phyloP scores from a whole-genome alignment of 805 yeast species.

The fission yeast (Schizosaccharomyces pombe) region DNA sequence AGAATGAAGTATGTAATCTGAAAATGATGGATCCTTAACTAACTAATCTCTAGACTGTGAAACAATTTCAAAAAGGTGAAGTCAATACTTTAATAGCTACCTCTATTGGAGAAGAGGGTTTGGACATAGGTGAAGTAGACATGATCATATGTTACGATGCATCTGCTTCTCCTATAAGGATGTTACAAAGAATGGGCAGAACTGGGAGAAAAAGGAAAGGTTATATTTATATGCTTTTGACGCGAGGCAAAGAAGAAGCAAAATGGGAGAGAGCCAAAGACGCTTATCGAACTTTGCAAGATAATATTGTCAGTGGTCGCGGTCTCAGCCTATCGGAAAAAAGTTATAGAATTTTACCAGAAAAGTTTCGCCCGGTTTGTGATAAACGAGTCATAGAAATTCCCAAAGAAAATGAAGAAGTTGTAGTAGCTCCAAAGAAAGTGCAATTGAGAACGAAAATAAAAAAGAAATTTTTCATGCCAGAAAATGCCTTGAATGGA shows the following conservation, averaged over 20 bases:
- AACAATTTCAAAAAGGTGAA: conserved; percentile 45
- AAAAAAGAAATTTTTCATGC: conserved; percentile 9
- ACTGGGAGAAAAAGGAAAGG: conserved; percentile 93
- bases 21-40: too few relatives aligned
- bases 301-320: conserved; percentile 11
- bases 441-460: conserved; percentile 4
- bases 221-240: conserved; percentile 44
- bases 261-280: conserved; percentile 71
- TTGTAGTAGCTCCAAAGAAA: conserved; percentile 1
- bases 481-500: conserved; percentile 7
- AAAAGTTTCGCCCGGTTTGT: conserved; percentile 29
- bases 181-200: conserved; percentile 90
- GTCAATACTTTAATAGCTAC: conserved; percentile 79
- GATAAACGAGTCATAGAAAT: conserved; percentile 34
- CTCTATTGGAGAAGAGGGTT: conserved; percentile 93
- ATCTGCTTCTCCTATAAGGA: conserved; percentile 78
- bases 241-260: conserved; percentile 41
- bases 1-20: too few relatives aligned
- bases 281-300: conserved; percentile 56
- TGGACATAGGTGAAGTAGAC: conserved; percentile 96
- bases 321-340: conserved; percentile 23
- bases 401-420: conserved; percentile 41
- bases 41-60: too few relatives aligned
- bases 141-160: conserved; percentile 80
- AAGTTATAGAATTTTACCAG: conserved; percentile 38